Conservation (phyloP, 2,329 filamentous ascomycete species). For the Hymenoscyphus repandus region DNA sequence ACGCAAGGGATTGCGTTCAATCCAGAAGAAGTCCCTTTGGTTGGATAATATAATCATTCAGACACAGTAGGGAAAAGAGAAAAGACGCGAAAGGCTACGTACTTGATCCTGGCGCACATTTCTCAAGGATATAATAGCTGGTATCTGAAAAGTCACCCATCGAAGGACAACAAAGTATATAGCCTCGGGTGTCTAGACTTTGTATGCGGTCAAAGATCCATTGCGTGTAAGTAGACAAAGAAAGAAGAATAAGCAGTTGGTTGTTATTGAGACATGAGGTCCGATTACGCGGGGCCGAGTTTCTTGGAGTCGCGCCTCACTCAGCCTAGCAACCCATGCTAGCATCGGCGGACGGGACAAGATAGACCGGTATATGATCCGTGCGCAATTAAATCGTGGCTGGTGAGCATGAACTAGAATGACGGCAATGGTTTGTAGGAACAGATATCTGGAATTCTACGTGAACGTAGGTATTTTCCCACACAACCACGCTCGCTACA, state of each 20-base stretch:
- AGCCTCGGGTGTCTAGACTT: not conserved
- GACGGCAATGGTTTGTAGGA: too few relatives aligned
- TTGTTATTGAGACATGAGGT: not conserved
- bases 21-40: too few relatives aligned
- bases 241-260: not conserved
- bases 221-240: not conserved
- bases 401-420: too few relatives aligned
- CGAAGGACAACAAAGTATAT: constrained; percentile 5
- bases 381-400: not conserved
- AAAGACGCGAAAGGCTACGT: constrained; percentile 8
- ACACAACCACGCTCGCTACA: not conserved
- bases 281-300: not conserved
- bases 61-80: not conserved
- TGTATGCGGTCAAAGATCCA: constrained; percentile 3
- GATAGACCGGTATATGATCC: not conserved
- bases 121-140: constrained; percentile 15
- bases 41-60: too few relatives aligned
- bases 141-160: constrained; percentile 12
- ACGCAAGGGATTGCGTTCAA: not conserved
- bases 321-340: not conserved
- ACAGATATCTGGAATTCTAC: too few relatives aligned
- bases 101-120: constrained; percentile 30
- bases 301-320: not conserved
- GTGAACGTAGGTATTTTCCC: too few relatives aligned
- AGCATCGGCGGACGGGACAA: not conserved